Conservation (phyloP, 2,329 filamentous ascomycete genomes). For the Talaromyces sp. region DNA sequence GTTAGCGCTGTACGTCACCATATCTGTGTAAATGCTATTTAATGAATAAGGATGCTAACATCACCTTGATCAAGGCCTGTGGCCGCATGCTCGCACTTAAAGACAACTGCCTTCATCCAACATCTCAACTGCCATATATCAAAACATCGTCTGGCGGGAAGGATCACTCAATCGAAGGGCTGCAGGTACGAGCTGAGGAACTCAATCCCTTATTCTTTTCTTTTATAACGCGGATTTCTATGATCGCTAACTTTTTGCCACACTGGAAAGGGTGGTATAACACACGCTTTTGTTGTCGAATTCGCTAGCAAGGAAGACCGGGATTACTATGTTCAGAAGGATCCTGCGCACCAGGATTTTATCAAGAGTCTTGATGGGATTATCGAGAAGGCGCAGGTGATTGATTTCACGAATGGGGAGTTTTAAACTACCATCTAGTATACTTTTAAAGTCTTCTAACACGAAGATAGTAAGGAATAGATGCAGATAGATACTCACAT, state of each 20-base stretch:
- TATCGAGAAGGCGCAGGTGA: slow-evolving; percentile 29
- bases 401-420: slow-evolving; percentile 28
- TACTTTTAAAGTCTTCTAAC: not conserved
- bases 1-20: slow-evolving; percentile 51
- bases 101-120: slow-evolving; percentile 56
- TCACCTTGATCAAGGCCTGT: slow-evolving; percentile 43
- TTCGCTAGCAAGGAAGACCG: slow-evolving; percentile 61
- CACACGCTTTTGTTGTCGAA: slow-evolving; percentile 65
- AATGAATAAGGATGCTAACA: slow-evolving; percentile 1
- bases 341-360: slow-evolving; percentile 60
- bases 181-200: slow-evolving; percentile 46
- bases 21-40: not conserved
- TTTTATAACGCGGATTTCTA: not conserved
- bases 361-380: slow-evolving; percentile 37
- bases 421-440: slow-evolving; percentile 13
- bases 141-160: slow-evolving; percentile 53
- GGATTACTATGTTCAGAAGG: slow-evolving; percentile 62
- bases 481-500: not conserved
- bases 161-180: slow-evolving; percentile 58
- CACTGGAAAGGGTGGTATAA: slow-evolving; percentile 51
- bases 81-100: slow-evolving; percentile 53
- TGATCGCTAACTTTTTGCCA: not conserved
- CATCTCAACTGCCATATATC: slow-evolving; percentile 57
- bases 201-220: not conserved
- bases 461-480: not conserved